phyloP scores from a whole-genome alignment of 192 early-diverging fungal species.

The Backusella morwellensis region DNA sequence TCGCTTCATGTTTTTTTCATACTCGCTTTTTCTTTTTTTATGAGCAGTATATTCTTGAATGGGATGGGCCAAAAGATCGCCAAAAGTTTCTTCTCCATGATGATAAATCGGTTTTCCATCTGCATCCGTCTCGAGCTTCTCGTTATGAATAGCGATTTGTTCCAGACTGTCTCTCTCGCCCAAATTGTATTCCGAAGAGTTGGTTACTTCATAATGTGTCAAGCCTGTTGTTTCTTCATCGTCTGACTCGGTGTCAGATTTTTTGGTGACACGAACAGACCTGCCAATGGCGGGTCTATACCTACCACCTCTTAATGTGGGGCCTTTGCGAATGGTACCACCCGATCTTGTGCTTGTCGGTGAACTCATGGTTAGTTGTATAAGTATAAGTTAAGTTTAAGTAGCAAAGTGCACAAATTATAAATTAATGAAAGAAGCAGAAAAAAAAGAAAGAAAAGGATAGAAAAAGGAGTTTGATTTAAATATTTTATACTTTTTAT shows the following conservation, averaged over 20 bases:
- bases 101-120: constrained; percentile 17
- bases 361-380: background rate
- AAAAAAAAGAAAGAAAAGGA: background rate
- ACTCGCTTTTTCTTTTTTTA: constrained; percentile 9
- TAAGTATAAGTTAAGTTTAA: background rate
- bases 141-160: constrained; percentile 3
- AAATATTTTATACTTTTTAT: background rate
- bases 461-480: background rate
- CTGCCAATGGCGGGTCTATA: constrained; percentile 12
- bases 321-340: constrained; percentile 14
- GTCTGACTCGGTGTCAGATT: background rate
- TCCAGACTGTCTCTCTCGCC: constrained; percentile 10
- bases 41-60: constrained; percentile 24
- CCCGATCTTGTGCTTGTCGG: background rate
- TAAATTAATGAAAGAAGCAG: background rate
- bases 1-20: background rate
- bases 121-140: background rate
- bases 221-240: background rate
- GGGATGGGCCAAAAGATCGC: constrained; percentile 27
- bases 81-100: constrained; percentile 32
- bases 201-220: background rate
- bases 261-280: background rate
- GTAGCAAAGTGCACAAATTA: background rate
- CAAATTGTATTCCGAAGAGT: background rate
- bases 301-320: constrained; percentile 21